Evolutionary conservation across 306 rosid genomes (phyloP).

Genomic region (Senna tora): DNA sequence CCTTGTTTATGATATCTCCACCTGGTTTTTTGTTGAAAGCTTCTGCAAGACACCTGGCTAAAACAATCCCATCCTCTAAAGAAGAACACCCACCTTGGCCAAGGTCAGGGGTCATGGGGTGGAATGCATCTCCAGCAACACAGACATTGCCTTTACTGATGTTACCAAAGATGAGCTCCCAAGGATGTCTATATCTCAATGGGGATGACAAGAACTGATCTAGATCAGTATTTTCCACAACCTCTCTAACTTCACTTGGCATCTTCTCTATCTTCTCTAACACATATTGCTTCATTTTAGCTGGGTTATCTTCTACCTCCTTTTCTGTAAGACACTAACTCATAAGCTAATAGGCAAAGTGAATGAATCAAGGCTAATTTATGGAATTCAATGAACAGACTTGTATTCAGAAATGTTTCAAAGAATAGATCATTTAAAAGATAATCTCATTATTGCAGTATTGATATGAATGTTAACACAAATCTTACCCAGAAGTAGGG

Average conservation of each 20-base stretch:
- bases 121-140: conserved; percentile 75
- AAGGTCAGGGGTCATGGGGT: conserved; percentile 70
- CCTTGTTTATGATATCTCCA: background rate
- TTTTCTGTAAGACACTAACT: conserved; percentile 50
- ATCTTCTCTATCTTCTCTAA: conserved; percentile 53
- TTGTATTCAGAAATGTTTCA: background rate
- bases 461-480: background rate
- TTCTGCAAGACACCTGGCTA: conserved; percentile 66
- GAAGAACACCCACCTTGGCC: conserved; percentile 74
- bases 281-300: conserved; percentile 52
- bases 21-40: conserved; percentile 40
- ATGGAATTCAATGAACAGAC: background rate
- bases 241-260: conserved; percentile 44
- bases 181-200: conserved; percentile 58
- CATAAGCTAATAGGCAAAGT: too few relatives aligned
- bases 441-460: background rate
- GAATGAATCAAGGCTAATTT: too few relatives aligned
- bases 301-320: conserved; percentile 44
- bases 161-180: conserved; percentile 66
- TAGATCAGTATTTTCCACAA: conserved; percentile 49
- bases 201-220: conserved; percentile 40
- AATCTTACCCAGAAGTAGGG: background rate
- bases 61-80: conserved; percentile 62
- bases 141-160: conserved; percentile 68
- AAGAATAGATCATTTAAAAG: background rate